Evolutionary conservation across 768 basidiomycete genomes (phyloP).

Genomic region (Boletus insuetus): DNA sequence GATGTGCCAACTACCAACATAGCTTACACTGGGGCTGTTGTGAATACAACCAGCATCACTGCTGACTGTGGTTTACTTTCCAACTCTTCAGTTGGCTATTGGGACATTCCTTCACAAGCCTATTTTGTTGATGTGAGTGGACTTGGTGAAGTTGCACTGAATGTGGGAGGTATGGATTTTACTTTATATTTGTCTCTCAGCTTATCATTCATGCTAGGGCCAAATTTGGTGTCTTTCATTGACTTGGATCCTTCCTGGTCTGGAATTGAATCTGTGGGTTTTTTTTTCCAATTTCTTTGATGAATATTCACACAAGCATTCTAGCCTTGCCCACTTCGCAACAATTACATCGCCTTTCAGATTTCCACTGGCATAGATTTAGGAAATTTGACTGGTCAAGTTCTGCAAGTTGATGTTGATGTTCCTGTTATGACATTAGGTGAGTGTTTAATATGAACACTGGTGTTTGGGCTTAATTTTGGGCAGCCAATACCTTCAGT

Average conservation of each 20-base stretch:
- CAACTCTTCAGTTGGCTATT: not conserved
- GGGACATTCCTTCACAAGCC: not conserved
- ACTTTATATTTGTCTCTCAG: not conserved
- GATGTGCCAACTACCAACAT: slow-evolving; percentile 9
- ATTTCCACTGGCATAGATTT: no score
- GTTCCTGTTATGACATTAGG: no score
- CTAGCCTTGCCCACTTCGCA: no score
- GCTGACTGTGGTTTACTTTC: slow-evolving; percentile 15
- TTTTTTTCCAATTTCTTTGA: not conserved
- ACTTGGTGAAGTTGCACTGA: not conserved
- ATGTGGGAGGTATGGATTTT: not conserved
- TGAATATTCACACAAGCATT: not conserved
- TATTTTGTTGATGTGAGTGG: slow-evolving; percentile 5
- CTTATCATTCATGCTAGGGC: not conserved
- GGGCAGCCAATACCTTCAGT: no score
- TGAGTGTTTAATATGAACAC: no score
- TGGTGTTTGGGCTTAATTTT: no score
- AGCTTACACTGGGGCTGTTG: slow-evolving; percentile 5
- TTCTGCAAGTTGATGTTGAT: no score
- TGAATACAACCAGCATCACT: slow-evolving; percentile 16
- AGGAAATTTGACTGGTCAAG: no score
- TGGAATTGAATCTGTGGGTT: not conserved
- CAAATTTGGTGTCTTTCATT: not conserved
- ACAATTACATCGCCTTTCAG: no score
- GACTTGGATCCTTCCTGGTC: no score